These are phyloP conservation scores for Vaccinium vitisidaea DNA, from an alignment of 148 eudicot species.

Conservation along the genomic window DNA sequence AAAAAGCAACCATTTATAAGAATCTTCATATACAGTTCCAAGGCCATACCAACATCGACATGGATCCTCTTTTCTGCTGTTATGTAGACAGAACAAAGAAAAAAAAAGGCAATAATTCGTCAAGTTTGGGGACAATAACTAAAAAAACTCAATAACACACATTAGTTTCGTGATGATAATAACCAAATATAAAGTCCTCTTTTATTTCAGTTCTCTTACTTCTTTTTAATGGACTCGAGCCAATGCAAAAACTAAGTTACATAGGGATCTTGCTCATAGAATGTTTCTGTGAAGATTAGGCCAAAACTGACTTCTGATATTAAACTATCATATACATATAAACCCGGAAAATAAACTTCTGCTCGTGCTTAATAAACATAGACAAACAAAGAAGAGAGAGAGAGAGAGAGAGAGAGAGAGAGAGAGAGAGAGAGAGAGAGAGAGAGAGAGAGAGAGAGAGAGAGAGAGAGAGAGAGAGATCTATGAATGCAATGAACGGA, in stretches of 20 bases:
- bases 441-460: neutral
- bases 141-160: neutral
- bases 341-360: neutral
- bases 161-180: neutral
- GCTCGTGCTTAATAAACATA: neutral
- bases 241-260: neutral
- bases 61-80: conserved; percentile 69
- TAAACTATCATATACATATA: neutral
- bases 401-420: neutral
- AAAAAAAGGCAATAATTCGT: neutral
- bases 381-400: neutral
- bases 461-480: neutral
- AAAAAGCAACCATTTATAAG: neutral
- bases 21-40: neutral
- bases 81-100: conserved; percentile 10
- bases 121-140: neutral
- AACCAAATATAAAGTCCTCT: neutral
- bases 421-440: neutral
- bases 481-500: neutral
- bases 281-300: neutral
- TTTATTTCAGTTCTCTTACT: neutral
- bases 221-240: neutral
- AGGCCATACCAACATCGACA: conserved; percentile 88
- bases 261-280: neutral
- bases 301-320: neutral